Evolutionary conservation across 2,329 filamentous ascomycete genomes (phyloP).

Genomic region (Phoma herbarum): DNA sequence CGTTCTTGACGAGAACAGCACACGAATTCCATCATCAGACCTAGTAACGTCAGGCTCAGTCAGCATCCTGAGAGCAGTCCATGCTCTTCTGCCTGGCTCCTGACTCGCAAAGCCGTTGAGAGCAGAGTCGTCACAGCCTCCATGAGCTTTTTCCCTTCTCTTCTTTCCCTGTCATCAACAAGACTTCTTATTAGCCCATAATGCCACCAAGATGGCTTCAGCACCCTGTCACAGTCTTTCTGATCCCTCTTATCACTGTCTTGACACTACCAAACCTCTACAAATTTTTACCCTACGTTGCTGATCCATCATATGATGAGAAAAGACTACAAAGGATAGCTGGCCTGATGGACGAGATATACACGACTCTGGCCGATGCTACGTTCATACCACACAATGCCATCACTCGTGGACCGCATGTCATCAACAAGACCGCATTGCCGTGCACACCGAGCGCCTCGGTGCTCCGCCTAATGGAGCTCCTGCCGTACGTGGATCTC

Average conservation of each 20-base stretch:
- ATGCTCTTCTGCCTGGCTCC: conserved; percentile 2
- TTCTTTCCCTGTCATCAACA: background rate
- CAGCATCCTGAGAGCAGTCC: conserved; percentile 3
- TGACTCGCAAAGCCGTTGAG: background rate
- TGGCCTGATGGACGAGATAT: conserved; percentile 25
- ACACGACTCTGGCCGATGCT: conserved; percentile 21
- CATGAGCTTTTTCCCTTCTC: background rate
- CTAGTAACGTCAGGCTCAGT: background rate
- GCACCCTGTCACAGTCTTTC: conserved; percentile 20
- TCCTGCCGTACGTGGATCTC: conserved; percentile 26
- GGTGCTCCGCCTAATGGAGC: conserved; percentile 26
- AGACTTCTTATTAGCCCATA: background rate
- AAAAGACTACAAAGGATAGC: conserved; percentile 22
- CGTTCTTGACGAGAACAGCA: background rate
- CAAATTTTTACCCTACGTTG: conserved; percentile 2
- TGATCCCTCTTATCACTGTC: conserved; percentile 16
- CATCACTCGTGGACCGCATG: conserved; percentile 26
- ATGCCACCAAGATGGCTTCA: conserved; percentile 23
- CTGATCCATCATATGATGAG: conserved; percentile 17
- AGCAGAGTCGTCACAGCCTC: background rate
- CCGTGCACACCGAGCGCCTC: conserved; percentile 19
- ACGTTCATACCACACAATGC: conserved; percentile 27
- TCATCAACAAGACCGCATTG: conserved; percentile 23
- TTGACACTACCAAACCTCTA: conserved; percentile 14
- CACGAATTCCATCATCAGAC: background rate